A percentile compares a stretch with the other conserved stretches of the same genome.
These are phyloP conservation scores for Hypericum perforatum DNA, from an alignment of 345 rosid genomes.

Conservation along the genomic window DNA sequence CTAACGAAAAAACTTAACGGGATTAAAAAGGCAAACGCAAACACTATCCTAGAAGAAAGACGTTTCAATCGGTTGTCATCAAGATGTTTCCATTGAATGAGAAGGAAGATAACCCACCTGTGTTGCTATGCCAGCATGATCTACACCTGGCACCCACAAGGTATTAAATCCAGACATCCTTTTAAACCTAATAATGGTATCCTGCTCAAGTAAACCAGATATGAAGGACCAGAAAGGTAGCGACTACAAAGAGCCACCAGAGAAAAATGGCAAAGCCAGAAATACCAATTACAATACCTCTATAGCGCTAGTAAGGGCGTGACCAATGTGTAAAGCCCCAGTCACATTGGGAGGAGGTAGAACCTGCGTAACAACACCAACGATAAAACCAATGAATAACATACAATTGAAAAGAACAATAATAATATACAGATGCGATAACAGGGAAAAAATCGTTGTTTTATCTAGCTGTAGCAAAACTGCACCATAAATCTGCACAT, in stretches of 20 bases:
- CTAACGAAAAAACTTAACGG: too few species aligned
- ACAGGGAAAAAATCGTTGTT: too few species aligned
- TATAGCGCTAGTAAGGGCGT: slow-evolving; percentile 81
- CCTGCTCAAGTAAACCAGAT: slow-evolving; percentile 33
- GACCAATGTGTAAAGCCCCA: slow-evolving; percentile 93
- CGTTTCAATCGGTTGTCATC: neutral
- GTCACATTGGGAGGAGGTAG: slow-evolving; percentile 99
- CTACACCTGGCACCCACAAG: slow-evolving; percentile 92
- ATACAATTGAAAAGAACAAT: too few species aligned
- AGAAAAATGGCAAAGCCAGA: neutral
- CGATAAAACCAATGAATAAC: too few species aligned
- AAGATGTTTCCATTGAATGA: neutral
- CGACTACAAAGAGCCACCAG: slow-evolving; percentile 2
- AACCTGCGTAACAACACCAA: slow-evolving; percentile 54
- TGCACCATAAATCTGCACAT: too few species aligned
- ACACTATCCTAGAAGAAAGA: too few species aligned
- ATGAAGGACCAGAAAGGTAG: neutral
- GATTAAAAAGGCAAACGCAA: too few species aligned
- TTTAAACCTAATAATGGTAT: slow-evolving; percentile 80
- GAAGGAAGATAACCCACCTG: slow-evolving; percentile 38
- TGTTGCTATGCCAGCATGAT: slow-evolving; percentile 98
- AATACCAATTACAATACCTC: slow-evolving; percentile 36
- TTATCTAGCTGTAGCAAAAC: too few species aligned
- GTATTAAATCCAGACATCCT: slow-evolving; percentile 95
- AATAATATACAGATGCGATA: too few species aligned